These are phyloP conservation scores for Pseudogymnoascus sp. DNA, from an alignment of 2,329 filamentous ascomycete genomes.

Conservation along the genomic window DNA sequence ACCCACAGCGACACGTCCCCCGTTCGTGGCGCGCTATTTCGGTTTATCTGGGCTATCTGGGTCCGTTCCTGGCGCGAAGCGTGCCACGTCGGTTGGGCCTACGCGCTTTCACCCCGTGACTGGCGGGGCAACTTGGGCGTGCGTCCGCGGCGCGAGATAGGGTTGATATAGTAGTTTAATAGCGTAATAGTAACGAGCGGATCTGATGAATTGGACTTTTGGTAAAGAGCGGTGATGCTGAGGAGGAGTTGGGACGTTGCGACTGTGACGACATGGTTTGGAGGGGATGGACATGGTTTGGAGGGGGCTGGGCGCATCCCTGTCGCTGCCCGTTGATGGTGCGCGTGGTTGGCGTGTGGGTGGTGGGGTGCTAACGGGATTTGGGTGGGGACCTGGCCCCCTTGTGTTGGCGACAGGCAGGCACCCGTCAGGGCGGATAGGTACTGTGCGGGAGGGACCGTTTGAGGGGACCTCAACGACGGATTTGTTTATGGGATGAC, in stretches of 20 bases:
- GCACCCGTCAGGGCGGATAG: background rate
- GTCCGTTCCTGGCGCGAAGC: background rate
- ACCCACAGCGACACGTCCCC: constrained; percentile 3
- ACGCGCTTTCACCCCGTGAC: background rate
- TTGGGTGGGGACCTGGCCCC: background rate
- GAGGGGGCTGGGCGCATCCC: background rate
- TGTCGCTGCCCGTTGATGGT: background rate
- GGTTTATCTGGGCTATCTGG: background rate
- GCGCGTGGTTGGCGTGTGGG: background rate
- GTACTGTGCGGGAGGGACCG: background rate
- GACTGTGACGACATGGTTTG: background rate
- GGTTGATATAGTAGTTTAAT: background rate
- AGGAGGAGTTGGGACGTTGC: no score
- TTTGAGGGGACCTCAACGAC: background rate
- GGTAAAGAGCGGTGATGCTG: background rate
- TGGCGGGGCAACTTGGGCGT: background rate
- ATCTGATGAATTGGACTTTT: background rate
- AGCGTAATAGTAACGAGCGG: background rate
- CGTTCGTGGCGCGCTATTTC: background rate
- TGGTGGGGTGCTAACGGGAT: constrained; percentile 5
- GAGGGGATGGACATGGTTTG: background rate
- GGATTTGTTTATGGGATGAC: background rate
- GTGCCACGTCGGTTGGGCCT: constrained; percentile 3
- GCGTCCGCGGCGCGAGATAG: background rate
- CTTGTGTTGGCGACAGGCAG: background rate